Percentiles rank a stretch among this genome's conserved stretches.
Conservation (phyloP, 257 asterid species). For the Ilex aquifolium region DNA sequence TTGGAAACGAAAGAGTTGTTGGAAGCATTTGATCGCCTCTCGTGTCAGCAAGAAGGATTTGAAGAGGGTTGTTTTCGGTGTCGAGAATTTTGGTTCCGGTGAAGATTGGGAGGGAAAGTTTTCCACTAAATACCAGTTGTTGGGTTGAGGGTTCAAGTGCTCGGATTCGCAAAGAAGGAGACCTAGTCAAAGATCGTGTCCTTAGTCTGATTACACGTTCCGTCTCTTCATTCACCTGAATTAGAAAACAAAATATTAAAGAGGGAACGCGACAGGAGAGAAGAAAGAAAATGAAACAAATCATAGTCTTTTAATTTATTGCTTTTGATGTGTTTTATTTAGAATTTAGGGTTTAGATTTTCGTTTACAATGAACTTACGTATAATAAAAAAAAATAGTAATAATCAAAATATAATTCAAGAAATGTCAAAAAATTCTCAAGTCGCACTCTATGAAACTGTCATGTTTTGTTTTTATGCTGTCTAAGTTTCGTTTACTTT, state of each 20-base stretch:
- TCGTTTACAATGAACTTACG: no score
- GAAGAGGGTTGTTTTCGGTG: constrained; percentile 35
- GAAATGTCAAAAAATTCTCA: no score
- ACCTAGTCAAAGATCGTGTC: constrained; percentile 19
- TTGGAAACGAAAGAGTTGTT: constrained; percentile 17
- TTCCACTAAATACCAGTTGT: constrained; percentile 30
- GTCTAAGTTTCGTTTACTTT: no score
- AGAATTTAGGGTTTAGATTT: not conserved
- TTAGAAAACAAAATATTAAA: not conserved
- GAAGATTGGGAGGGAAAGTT: constrained; percentile 43
- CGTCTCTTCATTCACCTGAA: constrained; percentile 65
- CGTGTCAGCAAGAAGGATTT: constrained; percentile 34
- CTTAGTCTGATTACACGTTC: constrained; percentile 40
- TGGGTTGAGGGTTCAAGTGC: constrained; percentile 20
- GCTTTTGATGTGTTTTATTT: not conserved
- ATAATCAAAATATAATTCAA: no score
- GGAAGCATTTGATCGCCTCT: constrained; percentile 12
- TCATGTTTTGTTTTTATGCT: no score
- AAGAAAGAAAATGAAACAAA: not conserved
- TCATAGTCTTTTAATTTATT: not conserved
- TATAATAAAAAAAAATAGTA: no score
- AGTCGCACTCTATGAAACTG: no score
- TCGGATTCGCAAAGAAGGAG: constrained; percentile 37
- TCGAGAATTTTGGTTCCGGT: constrained; percentile 47
- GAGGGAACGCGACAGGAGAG: not conserved